A percentile compares a stretch with the other conserved stretches of the same genome.
phyloP scores from a whole-genome alignment of 164 flowering plant genomes.

The Cinnamomum chago region DNA sequence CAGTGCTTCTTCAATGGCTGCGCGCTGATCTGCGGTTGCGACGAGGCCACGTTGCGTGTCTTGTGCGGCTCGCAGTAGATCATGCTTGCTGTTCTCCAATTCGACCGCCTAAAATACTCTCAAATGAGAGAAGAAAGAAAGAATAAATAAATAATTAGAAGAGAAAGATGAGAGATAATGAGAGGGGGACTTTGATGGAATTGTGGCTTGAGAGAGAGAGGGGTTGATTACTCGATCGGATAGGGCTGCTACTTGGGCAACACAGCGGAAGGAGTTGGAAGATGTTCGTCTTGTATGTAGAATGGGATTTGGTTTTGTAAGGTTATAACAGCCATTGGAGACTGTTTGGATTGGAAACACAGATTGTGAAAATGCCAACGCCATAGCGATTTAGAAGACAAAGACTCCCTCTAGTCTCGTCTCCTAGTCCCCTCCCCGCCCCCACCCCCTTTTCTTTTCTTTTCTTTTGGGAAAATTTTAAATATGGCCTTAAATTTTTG shows the following conservation, averaged over 20 bases:
- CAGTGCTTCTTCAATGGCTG: constrained; percentile 77
- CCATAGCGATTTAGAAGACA: neutral
- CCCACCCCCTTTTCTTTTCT: too few relatives aligned
- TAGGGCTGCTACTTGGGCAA: constrained; percentile 9
- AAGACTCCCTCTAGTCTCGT: neutral
- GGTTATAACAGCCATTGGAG: neutral
- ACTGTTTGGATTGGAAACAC: neutral
- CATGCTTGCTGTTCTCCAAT: constrained; percentile 58
- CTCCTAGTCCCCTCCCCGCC: too few relatives aligned
- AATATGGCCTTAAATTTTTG: too few relatives aligned
- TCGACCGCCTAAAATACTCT: constrained; percentile 11
- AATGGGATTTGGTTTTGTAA: neutral
- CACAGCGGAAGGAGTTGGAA: neutral
- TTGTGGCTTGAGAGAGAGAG: neutral
- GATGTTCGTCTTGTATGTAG: neutral
- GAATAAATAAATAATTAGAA: neutral
- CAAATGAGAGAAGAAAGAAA: neutral
- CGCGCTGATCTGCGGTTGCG: constrained; percentile 69
- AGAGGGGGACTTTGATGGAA: neutral
- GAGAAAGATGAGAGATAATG: too few relatives aligned
- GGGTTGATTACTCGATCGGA: constrained; percentile 4
- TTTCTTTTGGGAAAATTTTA: too few relatives aligned
- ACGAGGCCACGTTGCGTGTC: constrained; percentile 77
- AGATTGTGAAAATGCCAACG: neutral
- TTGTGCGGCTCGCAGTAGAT: constrained; percentile 53